Evolutionary conservation across 805 yeast genomes (phyloP), one percentile per base, ranked within the genome.

Genomic region (Hanseniaspora taiwanica): DNA sequence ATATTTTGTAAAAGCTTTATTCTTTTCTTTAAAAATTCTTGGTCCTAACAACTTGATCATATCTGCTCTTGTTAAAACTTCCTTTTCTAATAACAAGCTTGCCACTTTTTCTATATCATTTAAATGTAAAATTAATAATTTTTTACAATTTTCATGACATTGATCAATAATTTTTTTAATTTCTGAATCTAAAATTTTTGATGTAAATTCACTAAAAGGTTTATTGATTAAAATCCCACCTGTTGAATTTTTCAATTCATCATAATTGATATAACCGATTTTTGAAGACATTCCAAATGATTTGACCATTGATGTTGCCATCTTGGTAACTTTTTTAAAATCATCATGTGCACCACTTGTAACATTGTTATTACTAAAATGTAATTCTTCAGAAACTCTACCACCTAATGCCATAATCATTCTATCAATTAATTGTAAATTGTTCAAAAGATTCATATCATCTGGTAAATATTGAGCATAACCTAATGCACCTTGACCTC

Each of bases 361-460:
- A 8, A 91, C 94, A n/a, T 87, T n/a, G n/a, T n/a, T n/a, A n/a
- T n/a, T 76, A 16, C 75, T 71, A 55, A 91, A 91, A 57, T 89
- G 86, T 37, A 91, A 62, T 62, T 93, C 98, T 62, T 91, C 99
- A 29, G 93, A 77, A 16, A 91, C 96, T 51, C 99, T 74, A 16
- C 99, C 99, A 32, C 97, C 99, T 36, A 91, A 68, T 0, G 96
- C 81, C 97, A 91, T 93, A 21, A 86, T 76, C 94, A 91, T 87
- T 48, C 94, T 73, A 59, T 91, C 94, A 48, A 68, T 69, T 46
- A 87, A 72, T 60, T 91, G 96, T 46, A 76, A 71, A 43, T 78
- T 78, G 23, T 80, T 74, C 49, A 83, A 66, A 53, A 91, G 66
- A 54, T 83, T 86, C 44, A 80, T 77, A 57, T 91, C 99, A 38